Conservation (phyloP, 1,284 basidiomycete genomes). For the Takashimella tepidaria region DNA sequence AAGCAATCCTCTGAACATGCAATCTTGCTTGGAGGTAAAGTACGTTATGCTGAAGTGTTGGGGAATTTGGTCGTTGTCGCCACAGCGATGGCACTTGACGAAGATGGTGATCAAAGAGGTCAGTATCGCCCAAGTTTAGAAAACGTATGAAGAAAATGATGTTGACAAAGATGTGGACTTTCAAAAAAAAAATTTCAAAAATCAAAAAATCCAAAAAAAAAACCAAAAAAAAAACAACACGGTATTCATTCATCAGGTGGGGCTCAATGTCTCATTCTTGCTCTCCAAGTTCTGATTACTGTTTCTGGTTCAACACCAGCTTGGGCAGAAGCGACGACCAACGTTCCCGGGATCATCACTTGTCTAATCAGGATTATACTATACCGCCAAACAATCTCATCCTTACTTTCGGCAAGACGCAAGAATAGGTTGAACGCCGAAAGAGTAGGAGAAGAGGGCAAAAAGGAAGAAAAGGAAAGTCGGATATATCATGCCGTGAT, state of each 20-base stretch:
- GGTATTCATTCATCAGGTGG: too few species aligned
- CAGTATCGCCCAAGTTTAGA: too few species aligned
- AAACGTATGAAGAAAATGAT: too few species aligned
- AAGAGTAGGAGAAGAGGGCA: too few species aligned
- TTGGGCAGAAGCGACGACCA: neutral
- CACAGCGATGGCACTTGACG: neutral
- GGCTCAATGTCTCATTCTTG: neutral
- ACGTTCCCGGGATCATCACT: neutral
- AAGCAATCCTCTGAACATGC: too few species aligned
- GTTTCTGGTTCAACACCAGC: neutral
- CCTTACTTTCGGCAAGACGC: neutral
- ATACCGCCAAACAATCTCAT: neutral
- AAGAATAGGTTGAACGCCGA: too few species aligned
- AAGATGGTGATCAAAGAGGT: neutral
- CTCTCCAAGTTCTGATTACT: neutral
- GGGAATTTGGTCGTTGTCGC: neutral
- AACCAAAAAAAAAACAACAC: too few species aligned
- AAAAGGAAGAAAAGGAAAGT: too few species aligned
- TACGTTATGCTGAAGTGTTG: neutral
- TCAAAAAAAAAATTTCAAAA: too few species aligned
- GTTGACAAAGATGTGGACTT: too few species aligned
- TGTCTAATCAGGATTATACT: neutral
- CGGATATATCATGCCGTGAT: too few species aligned
- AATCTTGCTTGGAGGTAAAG: neutral
- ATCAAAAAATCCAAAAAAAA: too few species aligned